Evolutionary conservation across 768 basidiomycete genomes (phyloP), one percentile per base, ranked within the genome.

Genomic region (Pisolithus marmoratus): DNA sequence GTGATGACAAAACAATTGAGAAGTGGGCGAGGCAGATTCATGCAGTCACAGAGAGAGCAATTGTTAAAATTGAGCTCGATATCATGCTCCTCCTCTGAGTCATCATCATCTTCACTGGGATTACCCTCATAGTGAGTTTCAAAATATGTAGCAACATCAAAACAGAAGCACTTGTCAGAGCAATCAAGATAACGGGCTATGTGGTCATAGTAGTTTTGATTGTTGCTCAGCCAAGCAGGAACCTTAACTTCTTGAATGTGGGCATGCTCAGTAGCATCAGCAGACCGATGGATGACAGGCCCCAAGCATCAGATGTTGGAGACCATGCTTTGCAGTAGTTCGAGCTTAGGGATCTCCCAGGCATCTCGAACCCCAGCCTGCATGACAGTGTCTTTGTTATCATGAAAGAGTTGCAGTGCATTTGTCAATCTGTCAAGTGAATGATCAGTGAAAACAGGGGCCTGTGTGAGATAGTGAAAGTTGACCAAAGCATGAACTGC

Each of bases 301-400:
- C 73, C 72, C 22, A 58, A 61, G 11, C 45, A 34, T 8, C 46
- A 44, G 14, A 70, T 68, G 47, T 58, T 69, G 4, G 58, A 38
- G 4, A 62, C 56, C 8, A 74, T 62, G 42, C 64, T 69, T 27
- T 72, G 70, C n/a, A 73, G 50, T 22, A 71, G 61, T 48, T 73
- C 70, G 2, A 75, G 64, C 56, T 77, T 78, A 5, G 73, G 74
- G 34, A 77, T 75, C 14, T 67, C 41, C 60, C 68, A 76, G 49
- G 73, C 54, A 6, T 65, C 34, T 31, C 69, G 66, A 1, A 58
- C 51, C 5, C 60, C 63, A 2, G 64, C 60, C 5, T 53, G 54
- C n/a, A 71, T 55, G 29, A 75, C 67, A 3, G 55, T 54, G 4
- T 64, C 23, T 48, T 75, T 75, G 60, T 69, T 47, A 4, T 53